Evolutionary conservation across 2,329 filamentous ascomycete species (phyloP), one percentile per base, ranked within the genome.

Genomic region (Fusarium equiseti): DNA sequence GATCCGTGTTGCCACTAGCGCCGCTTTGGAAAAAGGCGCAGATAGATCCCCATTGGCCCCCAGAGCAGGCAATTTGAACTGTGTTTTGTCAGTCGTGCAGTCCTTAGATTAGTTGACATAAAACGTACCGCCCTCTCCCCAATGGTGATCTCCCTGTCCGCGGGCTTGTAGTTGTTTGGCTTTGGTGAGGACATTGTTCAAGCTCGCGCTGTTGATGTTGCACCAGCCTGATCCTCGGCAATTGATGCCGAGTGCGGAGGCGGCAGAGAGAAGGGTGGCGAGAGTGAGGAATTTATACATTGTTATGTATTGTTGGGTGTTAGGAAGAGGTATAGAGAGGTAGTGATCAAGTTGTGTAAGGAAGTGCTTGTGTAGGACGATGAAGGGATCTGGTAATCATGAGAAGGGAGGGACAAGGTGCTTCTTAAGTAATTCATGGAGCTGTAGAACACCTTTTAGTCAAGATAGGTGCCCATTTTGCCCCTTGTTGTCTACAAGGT

Each of bases 41-140:
- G 35, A 38, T n/a, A 38, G 35, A 38, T 38, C 35, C 35, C 35
- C 35, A n/a, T n/a, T 38, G 35, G 9, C 35, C 35, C 0, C 35
- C 35, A n/a, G 35, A 38, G 18, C 35, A 38, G 35, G 35, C 35
- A 38, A 38, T 38, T 38, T 38, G 35, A 4, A 38, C 35, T 38
- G 35, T n/a, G 18, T 0, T n/a, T 4, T 4, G 18, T 38, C 6
- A 38, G 32, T 27, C 1, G 11, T 18, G 5, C 18, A 0, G 6
- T 38, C 0, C 18, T 11, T 1, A 1, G 32, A 38, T 4, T 11
- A 38, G 5, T 38, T 11, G 9, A 18, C 6, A 18, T 38, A 9
- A 6, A 7, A 18, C 18, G 4, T 38, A 38, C 35, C 18, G 35
- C 35, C 35, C 35, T 38, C 35, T 7, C 3, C 10, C 35, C 35